phyloP scores from a whole-genome alignment of 352 stramenopile species.

The Globisporangium parvum region DNA sequence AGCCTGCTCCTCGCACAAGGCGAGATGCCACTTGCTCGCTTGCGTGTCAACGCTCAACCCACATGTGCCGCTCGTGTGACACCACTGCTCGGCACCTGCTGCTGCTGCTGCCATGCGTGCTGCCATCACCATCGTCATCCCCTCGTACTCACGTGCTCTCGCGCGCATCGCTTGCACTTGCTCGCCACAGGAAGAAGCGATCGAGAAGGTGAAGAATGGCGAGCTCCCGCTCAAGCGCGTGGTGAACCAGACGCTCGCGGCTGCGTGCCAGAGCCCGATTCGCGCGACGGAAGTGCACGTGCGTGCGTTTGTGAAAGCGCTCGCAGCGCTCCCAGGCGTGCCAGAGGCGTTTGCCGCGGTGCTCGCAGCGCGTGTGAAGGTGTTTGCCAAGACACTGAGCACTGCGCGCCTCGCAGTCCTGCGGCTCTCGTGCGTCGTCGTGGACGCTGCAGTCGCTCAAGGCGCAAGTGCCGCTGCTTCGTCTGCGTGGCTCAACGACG shows the following conservation, averaged over 20 bases:
- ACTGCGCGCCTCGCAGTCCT: slow-evolving; percentile 46
- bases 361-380: slow-evolving; percentile 27
- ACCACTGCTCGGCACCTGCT: background rate
- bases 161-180: background rate
- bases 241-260: slow-evolving; percentile 50
- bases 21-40: no score
- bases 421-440: slow-evolving; percentile 48
- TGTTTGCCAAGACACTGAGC: slow-evolving; percentile 46
- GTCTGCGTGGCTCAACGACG: slow-evolving; percentile 36
- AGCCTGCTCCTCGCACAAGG: no score
- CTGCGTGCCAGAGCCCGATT: slow-evolving; percentile 46
- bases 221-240: slow-evolving; percentile 60
- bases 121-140: background rate
- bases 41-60: background rate
- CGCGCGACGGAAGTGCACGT: slow-evolving; percentile 52
- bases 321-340: slow-evolving; percentile 33
- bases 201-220: slow-evolving; percentile 53
- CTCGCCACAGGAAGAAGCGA: slow-evolving; percentile 36
- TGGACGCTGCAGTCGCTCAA: slow-evolving; percentile 25
- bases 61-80: background rate
- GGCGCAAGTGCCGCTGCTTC: background rate
- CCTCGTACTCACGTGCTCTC: background rate
- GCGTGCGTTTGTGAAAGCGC: slow-evolving; percentile 37
- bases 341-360: slow-evolving; percentile 44
- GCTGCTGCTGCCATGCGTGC: background rate